A percentile compares a stretch with the other conserved stretches of the same genome.
Conservation (phyloP, 768 basidiomycete species). For the Lanmaoa pseudosensibilis region DNA sequence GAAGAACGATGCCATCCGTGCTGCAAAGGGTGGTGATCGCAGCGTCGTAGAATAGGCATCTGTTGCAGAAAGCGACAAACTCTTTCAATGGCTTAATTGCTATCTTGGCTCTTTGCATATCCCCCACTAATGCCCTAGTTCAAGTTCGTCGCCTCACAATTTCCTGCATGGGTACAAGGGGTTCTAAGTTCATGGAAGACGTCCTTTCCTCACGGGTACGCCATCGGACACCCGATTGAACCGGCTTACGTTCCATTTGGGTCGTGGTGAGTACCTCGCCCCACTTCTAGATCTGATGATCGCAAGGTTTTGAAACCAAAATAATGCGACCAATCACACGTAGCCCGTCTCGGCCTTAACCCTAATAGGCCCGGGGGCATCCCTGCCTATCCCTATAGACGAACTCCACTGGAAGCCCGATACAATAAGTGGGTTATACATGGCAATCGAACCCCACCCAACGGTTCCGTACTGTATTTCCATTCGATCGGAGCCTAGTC, state of each 20-base stretch:
- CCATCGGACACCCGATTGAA: neutral
- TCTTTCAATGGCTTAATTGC: neutral
- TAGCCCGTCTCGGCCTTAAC: too few species aligned
- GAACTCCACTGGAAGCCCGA: too few species aligned
- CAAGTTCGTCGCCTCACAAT: neutral
- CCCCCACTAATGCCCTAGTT: neutral
- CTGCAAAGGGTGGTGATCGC: constrained; percentile 37
- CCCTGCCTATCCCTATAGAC: too few species aligned
- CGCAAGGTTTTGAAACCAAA: too few species aligned
- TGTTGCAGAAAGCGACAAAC: neutral
- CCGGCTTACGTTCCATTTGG: neutral
- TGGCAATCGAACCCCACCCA: too few species aligned
- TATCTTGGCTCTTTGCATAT: neutral
- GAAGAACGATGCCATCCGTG: constrained; percentile 24
- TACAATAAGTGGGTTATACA: too few species aligned
- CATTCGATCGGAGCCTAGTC: too few species aligned
- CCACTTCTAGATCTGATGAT: neutral
- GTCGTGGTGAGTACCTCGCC: neutral
- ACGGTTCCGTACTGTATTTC: too few species aligned
- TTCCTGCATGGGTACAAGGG: neutral
- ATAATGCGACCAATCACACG: too few species aligned
- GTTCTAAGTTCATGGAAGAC: neutral
- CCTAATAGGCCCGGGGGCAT: too few species aligned
- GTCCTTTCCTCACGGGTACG: neutral
- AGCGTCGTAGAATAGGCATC: neutral